Evolutionary conservation across 1,284 basidiomycete species (phyloP).

Genomic region (Marasmius tenuissimus): DNA sequence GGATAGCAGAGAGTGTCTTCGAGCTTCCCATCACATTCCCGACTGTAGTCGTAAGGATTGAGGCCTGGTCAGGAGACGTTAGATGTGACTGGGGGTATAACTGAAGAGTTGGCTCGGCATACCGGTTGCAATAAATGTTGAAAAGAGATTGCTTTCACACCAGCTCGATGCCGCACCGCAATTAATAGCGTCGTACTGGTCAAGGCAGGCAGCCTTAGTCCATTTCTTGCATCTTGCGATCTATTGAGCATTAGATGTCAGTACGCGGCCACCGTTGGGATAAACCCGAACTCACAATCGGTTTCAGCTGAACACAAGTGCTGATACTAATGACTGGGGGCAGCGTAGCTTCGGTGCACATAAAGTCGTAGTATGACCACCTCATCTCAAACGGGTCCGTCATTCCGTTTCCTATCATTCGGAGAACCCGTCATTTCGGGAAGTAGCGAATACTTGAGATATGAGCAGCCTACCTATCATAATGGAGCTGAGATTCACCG

Average conservation of each 20-base stretch:
- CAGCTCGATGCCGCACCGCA: conserved; percentile 52
- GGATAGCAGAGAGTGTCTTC: conserved; percentile 48
- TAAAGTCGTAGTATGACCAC: conserved; percentile 45
- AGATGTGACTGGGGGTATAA: neutral
- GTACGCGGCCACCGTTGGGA: neutral
- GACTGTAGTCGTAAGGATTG: conserved; percentile 66
- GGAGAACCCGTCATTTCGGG: neutral
- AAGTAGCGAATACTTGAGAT: neutral
- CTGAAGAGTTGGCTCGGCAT: neutral
- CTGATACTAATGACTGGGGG: too few species aligned
- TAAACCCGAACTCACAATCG: conserved; percentile 34
- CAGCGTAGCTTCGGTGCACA: conserved; percentile 36
- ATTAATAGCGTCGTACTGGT: conserved; percentile 49
- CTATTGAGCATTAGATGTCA: conserved; percentile 21
- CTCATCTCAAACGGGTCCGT: conserved; percentile 43
- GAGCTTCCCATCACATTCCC: conserved; percentile 48
- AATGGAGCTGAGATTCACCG: too few species aligned
- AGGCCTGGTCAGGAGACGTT: conserved; percentile 22
- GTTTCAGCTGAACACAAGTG: conserved; percentile 52
- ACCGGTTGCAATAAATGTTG: conserved; percentile 38
- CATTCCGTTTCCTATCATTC: conserved; percentile 50
- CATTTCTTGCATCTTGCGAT: conserved; percentile 50
- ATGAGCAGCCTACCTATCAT: conserved; percentile 49
- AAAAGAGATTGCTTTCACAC: conserved; percentile 37
- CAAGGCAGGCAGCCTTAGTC: conserved; percentile 44